phyloP scores from a whole-genome alignment of 2,329 filamentous ascomycete genomes.

The Erysiphe neolycopersici region DNA sequence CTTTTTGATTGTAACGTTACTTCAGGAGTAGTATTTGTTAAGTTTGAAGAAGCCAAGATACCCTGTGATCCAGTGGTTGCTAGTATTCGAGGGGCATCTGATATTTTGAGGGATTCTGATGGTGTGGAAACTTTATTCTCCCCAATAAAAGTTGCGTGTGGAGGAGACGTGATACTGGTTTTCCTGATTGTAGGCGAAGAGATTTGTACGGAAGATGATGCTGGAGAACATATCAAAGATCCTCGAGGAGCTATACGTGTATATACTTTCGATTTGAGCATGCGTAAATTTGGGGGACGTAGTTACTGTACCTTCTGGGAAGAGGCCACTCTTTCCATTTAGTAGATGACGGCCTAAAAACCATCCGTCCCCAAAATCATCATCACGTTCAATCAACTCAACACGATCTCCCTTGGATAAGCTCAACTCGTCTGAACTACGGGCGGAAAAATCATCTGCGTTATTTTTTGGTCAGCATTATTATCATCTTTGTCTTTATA shows the following conservation, averaged over 20 bases:
- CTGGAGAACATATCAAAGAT: constrained; percentile 10
- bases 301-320: constrained; percentile 40
- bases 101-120: neutral
- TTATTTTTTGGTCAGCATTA: constrained; percentile 3
- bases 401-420: constrained; percentile 64
- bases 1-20: constrained; percentile 17
- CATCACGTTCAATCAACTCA: constrained; percentile 59
- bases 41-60: neutral
- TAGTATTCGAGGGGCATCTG: neutral
- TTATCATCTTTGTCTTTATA: too few relatives aligned
- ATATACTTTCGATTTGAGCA: constrained; percentile 11
- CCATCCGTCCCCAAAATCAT: constrained; percentile 76
- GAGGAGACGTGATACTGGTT: neutral
- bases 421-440: constrained; percentile 79
- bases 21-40: constrained; percentile 1
- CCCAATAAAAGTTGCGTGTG: neutral
- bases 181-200: constrained; percentile 1
- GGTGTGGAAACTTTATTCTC: neutral
- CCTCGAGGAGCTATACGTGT: constrained; percentile 13
- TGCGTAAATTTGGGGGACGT: neutral
- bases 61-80: neutral
- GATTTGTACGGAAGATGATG: constrained; percentile 4
- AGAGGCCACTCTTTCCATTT: constrained; percentile 50
- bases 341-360: constrained; percentile 50
- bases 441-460: constrained; percentile 69